A percentile compares a stretch with the other conserved stretches of the same genome.
Conservation (phyloP, 306 rosid genomes). For the Astragalus membranaceus region DNA sequence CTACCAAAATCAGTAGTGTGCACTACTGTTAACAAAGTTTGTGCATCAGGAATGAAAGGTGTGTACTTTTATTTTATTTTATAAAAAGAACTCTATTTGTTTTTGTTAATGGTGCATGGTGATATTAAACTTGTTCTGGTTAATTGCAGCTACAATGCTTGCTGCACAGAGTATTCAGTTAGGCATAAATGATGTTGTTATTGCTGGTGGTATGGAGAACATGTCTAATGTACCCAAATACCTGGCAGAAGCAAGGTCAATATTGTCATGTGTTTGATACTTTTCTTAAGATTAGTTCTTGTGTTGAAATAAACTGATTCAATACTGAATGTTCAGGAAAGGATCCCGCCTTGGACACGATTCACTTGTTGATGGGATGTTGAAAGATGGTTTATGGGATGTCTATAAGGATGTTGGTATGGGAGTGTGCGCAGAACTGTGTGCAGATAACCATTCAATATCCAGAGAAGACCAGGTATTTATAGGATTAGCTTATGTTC, state of each 20-base stretch:
- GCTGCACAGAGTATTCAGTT: slow-evolving; percentile 97
- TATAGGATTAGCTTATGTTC: slow-evolving; percentile 6
- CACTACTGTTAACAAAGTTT: slow-evolving; percentile 92
- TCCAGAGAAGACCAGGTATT: slow-evolving; percentile 84
- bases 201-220: slow-evolving; percentile 99
- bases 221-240: slow-evolving; percentile 96
- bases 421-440: slow-evolving; percentile 93
- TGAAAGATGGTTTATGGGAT: slow-evolving; percentile 98
- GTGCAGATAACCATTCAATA: slow-evolving; percentile 81
- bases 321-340: slow-evolving; percentile 63
- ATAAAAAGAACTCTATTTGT: background rate
- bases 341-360: slow-evolving; percentile 99
- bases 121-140: background rate
- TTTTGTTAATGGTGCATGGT: background rate
- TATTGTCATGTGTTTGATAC: slow-evolving; percentile 6
- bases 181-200: slow-evolving; percentile 88
- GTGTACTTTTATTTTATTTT: background rate
- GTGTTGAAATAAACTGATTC: slow-evolving; percentile 22
- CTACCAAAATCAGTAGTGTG: slow-evolving; percentile 72
- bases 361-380: slow-evolving; percentile 93
- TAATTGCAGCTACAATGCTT: slow-evolving; percentile 79
- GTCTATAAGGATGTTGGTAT: slow-evolving; percentile 80
- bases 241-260: slow-evolving; percentile 90
- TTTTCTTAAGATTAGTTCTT: slow-evolving; percentile 9
- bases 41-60: slow-evolving; percentile 99